Percentiles rank a stretch among this genome's conserved stretches.
phyloP scores from a whole-genome alignment of 23 red algal genomes.

The Gracilaria domingensis region DNA sequence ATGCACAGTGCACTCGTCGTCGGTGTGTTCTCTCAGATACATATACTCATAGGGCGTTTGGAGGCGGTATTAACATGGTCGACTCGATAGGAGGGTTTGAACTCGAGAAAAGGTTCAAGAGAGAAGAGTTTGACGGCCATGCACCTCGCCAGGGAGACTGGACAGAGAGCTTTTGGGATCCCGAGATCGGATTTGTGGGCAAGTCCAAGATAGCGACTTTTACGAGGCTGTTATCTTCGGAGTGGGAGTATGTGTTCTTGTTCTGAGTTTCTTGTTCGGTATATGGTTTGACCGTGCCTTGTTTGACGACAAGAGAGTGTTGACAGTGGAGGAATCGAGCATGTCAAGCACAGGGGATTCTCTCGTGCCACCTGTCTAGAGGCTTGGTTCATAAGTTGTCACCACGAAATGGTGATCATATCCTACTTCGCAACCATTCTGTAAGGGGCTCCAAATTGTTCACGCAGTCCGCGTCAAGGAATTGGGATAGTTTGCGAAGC shows the following conservation, averaged over 20 bases:
- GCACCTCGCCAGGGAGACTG: slow-evolving; percentile 39
- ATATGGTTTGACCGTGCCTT: slow-evolving; percentile 38
- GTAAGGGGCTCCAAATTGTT: background rate
- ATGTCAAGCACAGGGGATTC: slow-evolving; percentile 1
- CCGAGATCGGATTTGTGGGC: slow-evolving; percentile 69
- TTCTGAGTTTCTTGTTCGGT: slow-evolving; percentile 33
- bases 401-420: background rate
- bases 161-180: slow-evolving; percentile 80
- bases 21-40: slow-evolving; percentile 69
- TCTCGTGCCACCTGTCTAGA: slow-evolving; percentile 11
- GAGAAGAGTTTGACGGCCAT: background rate
- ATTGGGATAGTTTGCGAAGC: background rate
- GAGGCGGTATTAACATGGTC: slow-evolving; percentile 45
- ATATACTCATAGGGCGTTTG: slow-evolving; percentile 69
- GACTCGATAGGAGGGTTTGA: slow-evolving; percentile 12
- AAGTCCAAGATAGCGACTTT: slow-evolving; percentile 47
- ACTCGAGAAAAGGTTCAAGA: background rate
- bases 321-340: background rate
- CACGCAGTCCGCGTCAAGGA: background rate
- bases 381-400: background rate
- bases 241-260: slow-evolving; percentile 47
- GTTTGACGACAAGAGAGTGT: background rate
- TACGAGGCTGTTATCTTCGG: slow-evolving; percentile 56
- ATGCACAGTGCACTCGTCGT: slow-evolving; percentile 30
- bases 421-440: background rate